These are phyloP conservation scores for Didymellaceae sp. DNA, from an alignment of 2,329 filamentous ascomycete genomes.

Conservation along the genomic window DNA sequence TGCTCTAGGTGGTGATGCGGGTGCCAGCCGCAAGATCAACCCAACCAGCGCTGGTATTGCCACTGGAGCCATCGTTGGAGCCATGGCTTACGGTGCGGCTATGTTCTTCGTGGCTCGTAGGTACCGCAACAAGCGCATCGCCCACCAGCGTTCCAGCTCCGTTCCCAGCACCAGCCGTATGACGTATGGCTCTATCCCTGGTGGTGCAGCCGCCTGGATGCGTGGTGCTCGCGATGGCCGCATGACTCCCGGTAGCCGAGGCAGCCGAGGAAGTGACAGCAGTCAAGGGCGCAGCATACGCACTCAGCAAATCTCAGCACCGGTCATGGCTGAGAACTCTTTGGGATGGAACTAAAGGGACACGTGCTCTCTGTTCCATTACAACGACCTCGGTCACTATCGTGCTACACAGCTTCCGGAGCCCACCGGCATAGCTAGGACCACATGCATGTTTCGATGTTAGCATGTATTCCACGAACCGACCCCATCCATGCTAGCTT, in stretches of 20 bases:
- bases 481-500: constrained; percentile 27
- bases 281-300: constrained; percentile 69
- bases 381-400: not conserved
- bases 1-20: constrained; percentile 58
- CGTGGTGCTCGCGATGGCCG: constrained; percentile 50
- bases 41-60: constrained; percentile 74
- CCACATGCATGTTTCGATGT: constrained; percentile 17
- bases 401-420: constrained; percentile 21
- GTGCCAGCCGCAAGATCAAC: constrained; percentile 63
- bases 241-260: constrained; percentile 52
- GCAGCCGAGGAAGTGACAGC: constrained; percentile 56
- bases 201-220: constrained; percentile 58
- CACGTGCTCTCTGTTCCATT: not conserved
- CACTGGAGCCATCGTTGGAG: constrained; percentile 77
- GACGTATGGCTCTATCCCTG: constrained; percentile 46
- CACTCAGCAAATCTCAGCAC: constrained; percentile 81
- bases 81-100: constrained; percentile 86
- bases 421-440: constrained; percentile 5
- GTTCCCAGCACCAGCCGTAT: constrained; percentile 71
- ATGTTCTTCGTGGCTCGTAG: constrained; percentile 93
- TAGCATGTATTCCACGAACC: constrained; percentile 14
- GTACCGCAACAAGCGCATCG: constrained; percentile 84
- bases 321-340: constrained; percentile 92
- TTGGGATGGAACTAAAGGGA: constrained; percentile 84
- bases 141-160: constrained; percentile 79